Conservation (phyloP, 202 grass and related monocot genomes). For the Bolboschoenoplectus hybrid region DNA sequence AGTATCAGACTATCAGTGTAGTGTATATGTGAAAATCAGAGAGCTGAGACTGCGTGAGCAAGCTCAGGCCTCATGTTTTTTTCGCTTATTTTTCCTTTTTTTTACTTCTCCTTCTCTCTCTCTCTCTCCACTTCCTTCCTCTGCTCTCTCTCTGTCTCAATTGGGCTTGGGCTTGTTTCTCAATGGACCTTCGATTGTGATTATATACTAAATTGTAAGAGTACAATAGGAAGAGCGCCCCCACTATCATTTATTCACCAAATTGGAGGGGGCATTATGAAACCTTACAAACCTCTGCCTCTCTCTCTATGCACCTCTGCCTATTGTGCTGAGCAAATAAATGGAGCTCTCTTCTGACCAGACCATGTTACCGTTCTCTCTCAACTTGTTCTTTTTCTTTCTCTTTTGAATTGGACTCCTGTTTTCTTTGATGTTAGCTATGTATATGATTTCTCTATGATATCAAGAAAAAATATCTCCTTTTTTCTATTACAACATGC, state of each 20-base stretch:
- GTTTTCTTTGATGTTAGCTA: background rate
- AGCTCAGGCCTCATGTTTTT: slow-evolving; percentile 30
- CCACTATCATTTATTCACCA: slow-evolving; percentile 3
- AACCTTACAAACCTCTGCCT: slow-evolving; percentile 3
- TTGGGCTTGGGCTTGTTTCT: background rate
- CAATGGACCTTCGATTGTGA: background rate
- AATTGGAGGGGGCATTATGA: slow-evolving; percentile 13
- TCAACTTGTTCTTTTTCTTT: slow-evolving; percentile 8
- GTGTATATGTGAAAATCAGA: slow-evolving; percentile 6
- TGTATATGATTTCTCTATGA: background rate
- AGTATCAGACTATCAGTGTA: background rate
- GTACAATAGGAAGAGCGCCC: background rate
- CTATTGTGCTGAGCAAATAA: slow-evolving; percentile 27
- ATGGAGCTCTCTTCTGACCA: slow-evolving; percentile 30
- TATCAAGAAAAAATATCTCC: background rate
- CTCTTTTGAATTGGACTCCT: background rate
- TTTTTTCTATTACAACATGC: slow-evolving; percentile 15
- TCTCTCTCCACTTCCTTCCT: background rate
- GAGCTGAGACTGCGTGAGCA: background rate
- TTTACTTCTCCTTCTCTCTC: background rate
- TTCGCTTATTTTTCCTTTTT: background rate
- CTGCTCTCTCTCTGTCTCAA: background rate
- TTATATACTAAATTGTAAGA: background rate
- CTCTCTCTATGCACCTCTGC: background rate
- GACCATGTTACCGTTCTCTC: slow-evolving; percentile 36